Percentiles rank a stretch among this genome's conserved stretches.
Conservation (phyloP, 306 rosid species). For the Quercus gilva region DNA sequence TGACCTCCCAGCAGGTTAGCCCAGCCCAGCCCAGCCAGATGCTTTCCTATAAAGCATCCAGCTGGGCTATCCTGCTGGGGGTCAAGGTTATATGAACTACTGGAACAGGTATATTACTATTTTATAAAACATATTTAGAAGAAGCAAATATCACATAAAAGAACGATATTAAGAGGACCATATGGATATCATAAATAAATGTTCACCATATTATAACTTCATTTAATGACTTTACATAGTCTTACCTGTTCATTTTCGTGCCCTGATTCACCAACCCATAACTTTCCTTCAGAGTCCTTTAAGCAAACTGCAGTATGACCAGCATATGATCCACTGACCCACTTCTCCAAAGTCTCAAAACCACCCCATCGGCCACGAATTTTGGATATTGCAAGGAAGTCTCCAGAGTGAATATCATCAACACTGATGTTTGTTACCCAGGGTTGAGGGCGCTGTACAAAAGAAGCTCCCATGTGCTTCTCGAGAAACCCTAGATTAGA, state of each 20-base stretch:
- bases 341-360: conserved; percentile 89
- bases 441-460: conserved; percentile 69
- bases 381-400: conserved; percentile 93
- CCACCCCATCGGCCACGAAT: conserved; percentile 99
- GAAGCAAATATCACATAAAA: not conserved
- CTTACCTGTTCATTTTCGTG: conserved; percentile 78
- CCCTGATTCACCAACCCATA: conserved; percentile 98
- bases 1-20: not conserved
- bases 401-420: conserved; percentile 92
- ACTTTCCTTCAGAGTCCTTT: conserved; percentile 79
- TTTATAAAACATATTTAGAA: not conserved
- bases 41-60: too few species aligned
- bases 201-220: not conserved
- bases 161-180: not conserved
- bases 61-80: too few species aligned
- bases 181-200: not conserved
- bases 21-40: too few species aligned
- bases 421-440: conserved; percentile 71
- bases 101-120: not conserved
- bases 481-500: conserved; percentile 70
- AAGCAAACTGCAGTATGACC: conserved; percentile 96
- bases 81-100: not conserved
- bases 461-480: conserved; percentile 88
- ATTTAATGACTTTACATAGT: conserved; percentile 8
- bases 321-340: conserved; percentile 96